Evolutionary conservation across 2,329 filamentous ascomycete genomes (phyloP).

Genomic region (Fusarium equiseti): DNA sequence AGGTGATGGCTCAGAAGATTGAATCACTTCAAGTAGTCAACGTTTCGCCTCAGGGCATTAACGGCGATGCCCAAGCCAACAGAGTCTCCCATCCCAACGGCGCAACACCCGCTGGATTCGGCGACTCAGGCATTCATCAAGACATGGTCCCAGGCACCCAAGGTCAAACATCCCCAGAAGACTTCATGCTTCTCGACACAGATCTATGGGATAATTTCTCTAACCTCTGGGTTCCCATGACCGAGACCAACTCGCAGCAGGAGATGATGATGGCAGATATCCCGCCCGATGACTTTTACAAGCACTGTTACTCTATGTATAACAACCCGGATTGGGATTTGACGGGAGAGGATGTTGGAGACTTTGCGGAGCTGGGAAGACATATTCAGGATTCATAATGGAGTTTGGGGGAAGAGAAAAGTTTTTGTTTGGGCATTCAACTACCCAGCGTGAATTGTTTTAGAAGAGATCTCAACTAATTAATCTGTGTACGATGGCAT

Average conservation of each 20-base stretch:
- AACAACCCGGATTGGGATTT: conserved; percentile 48
- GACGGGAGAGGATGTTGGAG: conserved; percentile 46
- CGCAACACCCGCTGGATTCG: conserved; percentile 9
- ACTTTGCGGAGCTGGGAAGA: conserved; percentile 46
- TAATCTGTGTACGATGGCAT: background rate
- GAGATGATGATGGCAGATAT: conserved; percentile 45
- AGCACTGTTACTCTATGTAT: conserved; percentile 48
- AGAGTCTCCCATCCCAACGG: conserved; percentile 15
- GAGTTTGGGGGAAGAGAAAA: conserved; percentile 9
- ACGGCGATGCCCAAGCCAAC: conserved; percentile 3
- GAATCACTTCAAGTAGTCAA: conserved; percentile 44
- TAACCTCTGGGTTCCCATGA: conserved; percentile 43
- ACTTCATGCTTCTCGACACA: conserved; percentile 44
- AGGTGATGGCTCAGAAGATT: conserved; percentile 45
- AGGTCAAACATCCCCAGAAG: conserved; percentile 34
- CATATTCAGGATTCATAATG: conserved; percentile 45
- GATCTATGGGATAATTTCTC: conserved; percentile 47
- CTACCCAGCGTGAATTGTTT: background rate
- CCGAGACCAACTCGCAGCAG: conserved; percentile 36
- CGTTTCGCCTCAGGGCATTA: conserved; percentile 35
- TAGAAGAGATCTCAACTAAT: background rate
- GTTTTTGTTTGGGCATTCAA: conserved; percentile 23
- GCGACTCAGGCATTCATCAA: conserved; percentile 10
- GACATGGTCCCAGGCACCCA: conserved; percentile 9
- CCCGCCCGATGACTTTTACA: conserved; percentile 45